Base-by-base conservation (phyloP, 768 basidiomycete genomes). In the Agaricus bisporus region DNA sequence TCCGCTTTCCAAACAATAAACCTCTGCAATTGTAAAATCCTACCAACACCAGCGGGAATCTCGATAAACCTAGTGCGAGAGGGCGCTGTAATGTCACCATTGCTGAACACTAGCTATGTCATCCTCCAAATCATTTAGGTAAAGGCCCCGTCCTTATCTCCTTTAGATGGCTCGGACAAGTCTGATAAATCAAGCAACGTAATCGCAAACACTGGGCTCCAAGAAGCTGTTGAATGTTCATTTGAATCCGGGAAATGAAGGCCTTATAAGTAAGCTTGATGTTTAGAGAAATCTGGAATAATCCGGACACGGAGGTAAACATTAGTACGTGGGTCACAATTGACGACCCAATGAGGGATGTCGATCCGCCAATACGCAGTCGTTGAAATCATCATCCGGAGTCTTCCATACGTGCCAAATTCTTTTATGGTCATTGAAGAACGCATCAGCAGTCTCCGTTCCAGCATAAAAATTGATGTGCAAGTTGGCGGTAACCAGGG, bases 191-290 rank as follows among this genome's bases (percentile, higher is more conserved):
- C 29, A 6, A 48, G 46, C 39, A 32, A 48, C 53, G 47, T 48
- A 54, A 48, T 42, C 47, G 28, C 49, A 41, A 60, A 56, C 50
- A 48, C 49, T 56, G 64, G 52, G 48, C 55, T 52, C 65, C 63
- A 67, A 47, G 51, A 61, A 41, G 60, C 70, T 39, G 76, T 76
- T 49, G 72, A 79, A 42, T 77, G 74, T 66, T 77, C 75, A 55
- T 71, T 71, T 52, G 77, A 79, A 15, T 74, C 67, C 38, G 71
- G 66, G 63, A 65, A 69, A 59, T 59, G 56, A 41, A 49, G 56
- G 42, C 25, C 37, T 47, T 36, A 56, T 20, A 41, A 51, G 25
- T 32, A 44, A 42, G 28, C 38, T 20, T 36, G 47, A 42, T 49
- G 39, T 22, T 22, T 29, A 29, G 47, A 22, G 41, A 20, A 20